These are phyloP conservation scores for Aspergillus campestris DNA, from an alignment of 495 filamentous ascomycete species.

Conservation along the genomic window DNA sequence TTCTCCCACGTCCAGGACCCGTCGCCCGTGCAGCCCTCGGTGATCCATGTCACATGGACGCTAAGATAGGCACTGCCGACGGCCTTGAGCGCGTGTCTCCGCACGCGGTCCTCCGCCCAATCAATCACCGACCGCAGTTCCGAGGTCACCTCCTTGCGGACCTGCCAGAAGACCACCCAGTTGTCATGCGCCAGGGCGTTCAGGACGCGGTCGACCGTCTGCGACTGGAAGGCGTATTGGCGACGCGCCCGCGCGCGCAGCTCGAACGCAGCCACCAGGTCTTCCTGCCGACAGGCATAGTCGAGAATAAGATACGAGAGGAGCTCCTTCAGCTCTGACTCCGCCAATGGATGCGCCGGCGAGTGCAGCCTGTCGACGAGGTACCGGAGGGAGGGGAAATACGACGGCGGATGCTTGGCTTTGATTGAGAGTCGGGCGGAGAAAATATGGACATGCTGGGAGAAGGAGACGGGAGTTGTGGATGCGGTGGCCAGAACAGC, in stretches of 20 bases:
- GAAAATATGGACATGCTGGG: constrained; percentile 66
- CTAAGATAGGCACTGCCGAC: constrained; percentile 74
- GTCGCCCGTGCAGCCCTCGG: constrained; percentile 41
- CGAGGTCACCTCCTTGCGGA: constrained; percentile 64
- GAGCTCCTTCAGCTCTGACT: constrained; percentile 65
- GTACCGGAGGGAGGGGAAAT: constrained; percentile 77
- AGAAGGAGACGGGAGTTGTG: constrained; percentile 51
- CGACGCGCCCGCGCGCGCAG: constrained; percentile 39
- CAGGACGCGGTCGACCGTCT: constrained; percentile 58
- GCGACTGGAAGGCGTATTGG: constrained; percentile 47
- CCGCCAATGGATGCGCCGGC: constrained; percentile 49
- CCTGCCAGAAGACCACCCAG: constrained; percentile 68
- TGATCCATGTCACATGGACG: constrained; percentile 47
- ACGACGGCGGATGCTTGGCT: constrained; percentile 71
- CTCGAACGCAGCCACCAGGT: constrained; percentile 65
- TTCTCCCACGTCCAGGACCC: constrained; percentile 66
- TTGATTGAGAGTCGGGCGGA: constrained; percentile 76
- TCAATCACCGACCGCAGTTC: constrained; percentile 71
- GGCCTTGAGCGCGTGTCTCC: constrained; percentile 68
- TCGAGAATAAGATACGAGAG: constrained; percentile 77
- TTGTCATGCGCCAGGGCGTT: constrained; percentile 68
- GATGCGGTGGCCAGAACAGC: constrained; percentile 62
- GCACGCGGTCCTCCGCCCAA: constrained; percentile 62
- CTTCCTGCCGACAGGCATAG: constrained; percentile 72
- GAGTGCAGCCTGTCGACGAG: constrained; percentile 64